Evolutionary conservation across 176 grass and related monocot species (phyloP).

Genomic region (Lolium perenne): DNA sequence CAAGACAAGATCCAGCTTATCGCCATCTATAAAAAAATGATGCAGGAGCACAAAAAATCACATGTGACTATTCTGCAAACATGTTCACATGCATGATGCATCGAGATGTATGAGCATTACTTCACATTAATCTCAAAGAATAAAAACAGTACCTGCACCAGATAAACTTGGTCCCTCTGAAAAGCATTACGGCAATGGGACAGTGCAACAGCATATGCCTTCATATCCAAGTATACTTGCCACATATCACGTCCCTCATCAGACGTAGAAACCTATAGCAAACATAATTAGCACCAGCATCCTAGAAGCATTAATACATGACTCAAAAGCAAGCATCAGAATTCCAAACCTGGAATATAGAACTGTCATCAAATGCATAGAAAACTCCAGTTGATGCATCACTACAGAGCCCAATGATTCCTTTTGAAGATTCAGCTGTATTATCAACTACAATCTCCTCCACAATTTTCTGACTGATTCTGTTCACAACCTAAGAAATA

Average conservation of each 20-base stretch:
- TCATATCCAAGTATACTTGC: constrained; percentile 93
- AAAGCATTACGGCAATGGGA: constrained; percentile 78
- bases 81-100: constrained; percentile 1
- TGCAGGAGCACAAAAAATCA: not conserved
- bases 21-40: constrained; percentile 20
- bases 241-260: constrained; percentile 98
- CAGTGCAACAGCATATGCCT: constrained; percentile 82
- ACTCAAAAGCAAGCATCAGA: constrained; percentile 37
- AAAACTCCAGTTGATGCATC: constrained; percentile 89
- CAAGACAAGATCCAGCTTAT: constrained; percentile 30
- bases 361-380: constrained; percentile 92
- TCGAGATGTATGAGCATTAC: constrained; percentile 39
- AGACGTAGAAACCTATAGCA: constrained; percentile 68
- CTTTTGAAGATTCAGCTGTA: constrained; percentile 74
- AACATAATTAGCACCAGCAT: constrained; percentile 40
- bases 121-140: constrained; percentile 1
- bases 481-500: constrained; percentile 83
- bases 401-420: constrained; percentile 88
- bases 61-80: constrained; percentile 13
- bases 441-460: constrained; percentile 89
- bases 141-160: constrained; percentile 63
- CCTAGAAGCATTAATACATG: constrained; percentile 2
- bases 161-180: constrained; percentile 90
- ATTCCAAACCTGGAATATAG: constrained; percentile 88
- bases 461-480: constrained; percentile 87